phyloP scores from a whole-genome alignment of 2,329 filamentous ascomycete genomes.

The Nigrospora oryzae region DNA sequence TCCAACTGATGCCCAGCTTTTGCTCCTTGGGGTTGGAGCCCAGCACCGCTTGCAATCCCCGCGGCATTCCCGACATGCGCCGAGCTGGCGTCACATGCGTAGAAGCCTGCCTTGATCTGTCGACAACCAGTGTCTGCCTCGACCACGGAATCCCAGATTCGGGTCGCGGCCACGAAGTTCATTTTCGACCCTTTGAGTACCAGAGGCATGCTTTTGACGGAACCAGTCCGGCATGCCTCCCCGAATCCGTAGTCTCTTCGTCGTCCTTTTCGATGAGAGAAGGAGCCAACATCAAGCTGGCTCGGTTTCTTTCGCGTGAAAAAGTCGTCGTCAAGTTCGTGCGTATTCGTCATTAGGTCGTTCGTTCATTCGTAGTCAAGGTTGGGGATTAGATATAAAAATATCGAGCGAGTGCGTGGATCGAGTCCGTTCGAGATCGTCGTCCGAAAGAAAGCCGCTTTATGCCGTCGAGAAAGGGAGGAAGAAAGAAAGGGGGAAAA shows the following conservation, averaged over 20 bases:
- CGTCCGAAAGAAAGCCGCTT: constrained; percentile 31
- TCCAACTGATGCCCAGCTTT: constrained; percentile 20
- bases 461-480: constrained; percentile 24
- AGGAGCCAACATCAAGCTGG: constrained; percentile 21
- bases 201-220: constrained; percentile 9
- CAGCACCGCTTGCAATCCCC: constrained; percentile 15
- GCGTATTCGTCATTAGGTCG: constrained; percentile 22
- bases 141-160: constrained; percentile 18
- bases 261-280: constrained; percentile 16
- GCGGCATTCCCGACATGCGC: constrained; percentile 11
- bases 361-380: constrained; percentile 31
- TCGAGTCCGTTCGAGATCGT: constrained; percentile 17
- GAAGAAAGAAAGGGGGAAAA: constrained; percentile 19
- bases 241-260: constrained; percentile 15
- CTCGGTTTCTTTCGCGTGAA: constrained; percentile 24
- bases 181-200: constrained; percentile 13
- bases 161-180: constrained; percentile 14
- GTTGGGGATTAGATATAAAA: constrained; percentile 21
- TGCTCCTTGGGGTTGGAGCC: constrained; percentile 14
- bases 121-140: constrained; percentile 20
- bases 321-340: constrained; percentile 33
- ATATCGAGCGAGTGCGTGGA: constrained; percentile 24
- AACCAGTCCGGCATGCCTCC: constrained; percentile 16
- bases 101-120: constrained; percentile 13
- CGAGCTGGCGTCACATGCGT: constrained; percentile 17